phyloP scores from a whole-genome alignment of 495 filamentous ascomycete genomes.

The Aspergillus panamensis region DNA sequence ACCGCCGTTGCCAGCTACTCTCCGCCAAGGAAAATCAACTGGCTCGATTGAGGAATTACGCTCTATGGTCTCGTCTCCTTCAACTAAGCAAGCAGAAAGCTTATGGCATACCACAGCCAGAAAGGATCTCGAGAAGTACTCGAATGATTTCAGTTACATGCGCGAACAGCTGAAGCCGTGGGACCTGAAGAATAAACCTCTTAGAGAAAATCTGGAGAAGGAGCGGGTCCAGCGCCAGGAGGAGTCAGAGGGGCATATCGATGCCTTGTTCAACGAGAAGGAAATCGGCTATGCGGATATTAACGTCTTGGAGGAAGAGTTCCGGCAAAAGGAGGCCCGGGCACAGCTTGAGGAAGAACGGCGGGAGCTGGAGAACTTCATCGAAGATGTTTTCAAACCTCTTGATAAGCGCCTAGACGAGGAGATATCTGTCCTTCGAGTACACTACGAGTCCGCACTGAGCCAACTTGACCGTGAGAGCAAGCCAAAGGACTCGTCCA shows the following conservation, averaged over 20 bases:
- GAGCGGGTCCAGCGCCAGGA: conserved; percentile 51
- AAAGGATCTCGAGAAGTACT: conserved; percentile 31
- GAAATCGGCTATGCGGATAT: conserved; percentile 63
- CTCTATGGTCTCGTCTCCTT: conserved; percentile 33
- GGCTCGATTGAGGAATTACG: conserved; percentile 35
- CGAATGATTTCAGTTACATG: conserved; percentile 52
- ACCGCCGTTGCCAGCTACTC: conserved; percentile 31
- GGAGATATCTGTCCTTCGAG: conserved; percentile 50
- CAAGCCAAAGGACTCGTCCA: conserved; percentile 31
- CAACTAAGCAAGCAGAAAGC: conserved; percentile 35
- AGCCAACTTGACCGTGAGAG: conserved; percentile 42
- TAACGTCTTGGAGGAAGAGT: conserved; percentile 56
- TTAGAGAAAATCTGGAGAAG: conserved; percentile 43
- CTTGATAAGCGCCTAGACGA: conserved; percentile 50
- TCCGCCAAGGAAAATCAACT: conserved; percentile 26
- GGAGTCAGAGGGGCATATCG: conserved; percentile 51
- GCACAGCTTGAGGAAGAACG: conserved; percentile 54
- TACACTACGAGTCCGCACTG: conserved; percentile 46
- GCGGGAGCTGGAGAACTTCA: conserved; percentile 51
- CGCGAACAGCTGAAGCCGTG: conserved; percentile 40
- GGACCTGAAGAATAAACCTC: conserved; percentile 42
- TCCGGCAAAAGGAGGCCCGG: conserved; percentile 52
- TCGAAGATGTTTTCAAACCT: conserved; percentile 49
- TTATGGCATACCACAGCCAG: conserved; percentile 35
- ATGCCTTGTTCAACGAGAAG: conserved; percentile 55